Base-by-base conservation (phyloP, 345 rosid genomes). In the Sonneratia alba region DNA sequence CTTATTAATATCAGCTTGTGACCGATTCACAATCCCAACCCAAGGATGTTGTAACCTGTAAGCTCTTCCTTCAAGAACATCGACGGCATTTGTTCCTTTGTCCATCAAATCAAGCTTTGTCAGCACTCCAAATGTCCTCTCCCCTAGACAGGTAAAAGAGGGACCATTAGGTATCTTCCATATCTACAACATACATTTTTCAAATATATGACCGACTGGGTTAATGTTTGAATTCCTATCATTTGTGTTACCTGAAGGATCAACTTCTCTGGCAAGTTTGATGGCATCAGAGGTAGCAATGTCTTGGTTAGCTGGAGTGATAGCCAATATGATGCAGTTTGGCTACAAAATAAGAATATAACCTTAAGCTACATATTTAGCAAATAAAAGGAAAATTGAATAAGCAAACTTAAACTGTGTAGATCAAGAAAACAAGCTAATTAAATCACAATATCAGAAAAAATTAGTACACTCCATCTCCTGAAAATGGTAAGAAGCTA, bases 31-130 rank as follows among this genome's bases (percentile, higher is more conserved):
- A 71, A 95, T 90, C 78, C 99, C 99, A 63, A 92, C 99, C 99
- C 99, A 95, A 68, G 97, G 99, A 88, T 92, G 98, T 74, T 92
- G 99, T 78, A 95, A 85, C 75, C 93, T 91, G 74, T 95, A 95
- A 4, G 97, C 74, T 82, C 96, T 84, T 75, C 99, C 99, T 83
- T 95, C 99, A 55, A 95, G 87, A 86, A 95, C 99, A 76, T 95
- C 97, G 75, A 81, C 71, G 74, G 97, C 93, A 79, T 90, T 89
- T 75, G 99, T 95, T 83, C 99, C 99, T 82, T 92, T 92, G 85
- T 95, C 99, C 99, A 95, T 95, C 82, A 95, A 82, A 86, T 95
- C 97, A 79, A 95, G 97, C 83, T 95, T 95, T 43, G 99, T 95
- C 78, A 91, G 74, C 76, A 95, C 99, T 27, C 97, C 99, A 77